These are phyloP conservation scores for Neurospora sublineolata DNA, from an alignment of 495 filamentous ascomycete genomes.

Conservation along the genomic window DNA sequence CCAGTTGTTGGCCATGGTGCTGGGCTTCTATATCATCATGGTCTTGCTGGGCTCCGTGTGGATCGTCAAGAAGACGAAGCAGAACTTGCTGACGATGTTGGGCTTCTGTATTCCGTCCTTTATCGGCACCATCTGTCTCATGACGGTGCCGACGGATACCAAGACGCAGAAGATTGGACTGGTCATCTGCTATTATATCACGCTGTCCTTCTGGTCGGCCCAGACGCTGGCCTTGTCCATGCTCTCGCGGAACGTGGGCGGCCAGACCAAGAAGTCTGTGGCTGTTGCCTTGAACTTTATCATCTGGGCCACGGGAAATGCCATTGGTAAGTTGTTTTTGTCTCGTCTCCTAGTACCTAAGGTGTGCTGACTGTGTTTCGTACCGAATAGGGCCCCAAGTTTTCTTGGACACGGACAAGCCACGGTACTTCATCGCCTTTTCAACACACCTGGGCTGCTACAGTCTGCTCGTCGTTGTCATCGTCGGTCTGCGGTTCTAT, in stretches of 20 bases:
- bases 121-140: slow-evolving; percentile 44
- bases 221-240: slow-evolving; percentile 43
- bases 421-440: slow-evolving; percentile 44
- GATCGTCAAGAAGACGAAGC: slow-evolving; percentile 50
- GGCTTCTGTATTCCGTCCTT: slow-evolving; percentile 52
- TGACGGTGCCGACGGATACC: slow-evolving; percentile 37
- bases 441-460: slow-evolving; percentile 46
- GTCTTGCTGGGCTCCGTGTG: slow-evolving; percentile 51
- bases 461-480: slow-evolving; percentile 31
- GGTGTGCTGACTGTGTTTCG: neutral
- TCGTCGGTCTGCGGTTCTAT: slow-evolving; percentile 37
- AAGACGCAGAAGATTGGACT: slow-evolving; percentile 37
- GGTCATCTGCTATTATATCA: slow-evolving; percentile 46
- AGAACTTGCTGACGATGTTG: slow-evolving; percentile 55
- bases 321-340: slow-evolving; percentile 22
- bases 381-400: slow-evolving; percentile 34
- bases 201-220: slow-evolving; percentile 46
- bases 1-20: slow-evolving; percentile 54
- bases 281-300: slow-evolving; percentile 39
- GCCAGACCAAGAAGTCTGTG: slow-evolving; percentile 44
- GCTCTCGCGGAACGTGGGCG: slow-evolving; percentile 40
- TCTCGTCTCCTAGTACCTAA: neutral
- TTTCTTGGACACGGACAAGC: slow-evolving; percentile 37
- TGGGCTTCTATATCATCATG: slow-evolving; percentile 59
- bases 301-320: slow-evolving; percentile 40